A percentile compares a stretch with the other conserved stretches of the same genome.
phyloP scores from a whole-genome alignment of 768 basidiomycete genomes.

The Gloeopeniophorella convolvens region DNA sequence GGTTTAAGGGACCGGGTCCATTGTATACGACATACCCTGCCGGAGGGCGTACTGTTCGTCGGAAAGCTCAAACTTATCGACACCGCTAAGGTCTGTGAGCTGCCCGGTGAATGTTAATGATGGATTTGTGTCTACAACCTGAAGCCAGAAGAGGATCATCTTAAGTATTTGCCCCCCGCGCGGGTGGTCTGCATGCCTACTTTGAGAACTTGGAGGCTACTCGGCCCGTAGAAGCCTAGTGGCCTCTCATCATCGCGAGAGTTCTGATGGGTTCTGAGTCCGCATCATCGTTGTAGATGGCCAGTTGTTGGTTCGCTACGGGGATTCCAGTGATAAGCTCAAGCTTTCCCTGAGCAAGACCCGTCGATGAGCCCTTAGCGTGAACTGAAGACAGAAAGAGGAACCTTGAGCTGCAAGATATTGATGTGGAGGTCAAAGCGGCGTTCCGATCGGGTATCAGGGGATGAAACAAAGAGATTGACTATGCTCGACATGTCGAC shows the following conservation, averaged over 20 bases:
- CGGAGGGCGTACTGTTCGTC: slow-evolving; percentile 75
- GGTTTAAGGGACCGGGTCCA: neutral
- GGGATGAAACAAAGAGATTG: slow-evolving; percentile 74
- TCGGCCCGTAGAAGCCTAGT: slow-evolving; percentile 68
- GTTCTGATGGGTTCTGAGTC: slow-evolving; percentile 43
- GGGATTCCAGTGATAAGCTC: slow-evolving; percentile 91
- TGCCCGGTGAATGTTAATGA: slow-evolving; percentile 73
- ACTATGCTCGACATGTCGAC: slow-evolving; percentile 46
- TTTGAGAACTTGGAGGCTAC: slow-evolving; percentile 76
- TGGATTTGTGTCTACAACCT: slow-evolving; percentile 78
- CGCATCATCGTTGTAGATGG: slow-evolving; percentile 52
- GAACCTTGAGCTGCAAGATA: slow-evolving; percentile 77
- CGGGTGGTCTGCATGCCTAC: slow-evolving; percentile 35
- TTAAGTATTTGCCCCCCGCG: neutral
- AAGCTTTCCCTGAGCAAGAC: slow-evolving; percentile 44
- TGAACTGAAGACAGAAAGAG: neutral
- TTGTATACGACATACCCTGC: slow-evolving; percentile 46
- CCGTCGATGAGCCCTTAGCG: neutral
- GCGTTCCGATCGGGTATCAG: slow-evolving; percentile 87
- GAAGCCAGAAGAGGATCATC: too few species aligned
- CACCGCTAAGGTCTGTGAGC: slow-evolving; percentile 74
- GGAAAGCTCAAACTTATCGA: slow-evolving; percentile 89
- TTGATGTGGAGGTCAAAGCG: slow-evolving; percentile 71
- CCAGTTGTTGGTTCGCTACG: slow-evolving; percentile 60
- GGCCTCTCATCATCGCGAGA: slow-evolving; percentile 60